These are phyloP conservation scores for Pholiota adiposa DNA, from an alignment of 1,284 basidiomycete species.

Conservation along the genomic window DNA sequence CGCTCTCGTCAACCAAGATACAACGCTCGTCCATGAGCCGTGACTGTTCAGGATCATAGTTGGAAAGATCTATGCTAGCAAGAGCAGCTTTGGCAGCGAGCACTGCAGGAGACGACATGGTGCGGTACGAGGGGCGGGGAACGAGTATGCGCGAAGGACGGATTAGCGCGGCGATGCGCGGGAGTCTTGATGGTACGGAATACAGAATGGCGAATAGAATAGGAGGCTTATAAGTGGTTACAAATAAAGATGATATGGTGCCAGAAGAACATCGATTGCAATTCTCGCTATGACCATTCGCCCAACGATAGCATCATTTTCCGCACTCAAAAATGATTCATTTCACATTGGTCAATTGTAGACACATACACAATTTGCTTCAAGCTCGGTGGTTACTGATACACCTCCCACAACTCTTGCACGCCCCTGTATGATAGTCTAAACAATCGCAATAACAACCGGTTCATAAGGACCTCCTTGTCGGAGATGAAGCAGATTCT, in stretches of 20 bases:
- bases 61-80: constrained; percentile 73
- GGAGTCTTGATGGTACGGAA: constrained; percentile 21
- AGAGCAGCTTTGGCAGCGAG: constrained; percentile 64
- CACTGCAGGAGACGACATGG: constrained; percentile 61
- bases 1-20: constrained; percentile 92
- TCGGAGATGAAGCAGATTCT: constrained; percentile 30
- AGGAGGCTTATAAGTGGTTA: constrained; percentile 9
- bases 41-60: constrained; percentile 81
- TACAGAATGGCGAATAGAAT: constrained; percentile 22
- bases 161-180: constrained; percentile 24
- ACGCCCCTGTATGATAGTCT: constrained; percentile 1
- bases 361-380: too few relatives aligned
- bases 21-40: constrained; percentile 98
- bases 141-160: constrained; percentile 19
- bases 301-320: not conserved
- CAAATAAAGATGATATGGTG: constrained; percentile 14
- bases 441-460: constrained; percentile 28
- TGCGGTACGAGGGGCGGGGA: constrained; percentile 23
- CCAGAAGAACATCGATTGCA: constrained; percentile 14
- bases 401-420: too few relatives aligned
- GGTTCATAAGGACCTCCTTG: constrained; percentile 30
- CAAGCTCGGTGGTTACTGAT: too few relatives aligned
- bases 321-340: not conserved
- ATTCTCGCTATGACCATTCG: not conserved
- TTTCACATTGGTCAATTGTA: not conserved